Conservation (phyloP, 352 stramenopile genomes). For the Phytophthora cryptogea region DNA sequence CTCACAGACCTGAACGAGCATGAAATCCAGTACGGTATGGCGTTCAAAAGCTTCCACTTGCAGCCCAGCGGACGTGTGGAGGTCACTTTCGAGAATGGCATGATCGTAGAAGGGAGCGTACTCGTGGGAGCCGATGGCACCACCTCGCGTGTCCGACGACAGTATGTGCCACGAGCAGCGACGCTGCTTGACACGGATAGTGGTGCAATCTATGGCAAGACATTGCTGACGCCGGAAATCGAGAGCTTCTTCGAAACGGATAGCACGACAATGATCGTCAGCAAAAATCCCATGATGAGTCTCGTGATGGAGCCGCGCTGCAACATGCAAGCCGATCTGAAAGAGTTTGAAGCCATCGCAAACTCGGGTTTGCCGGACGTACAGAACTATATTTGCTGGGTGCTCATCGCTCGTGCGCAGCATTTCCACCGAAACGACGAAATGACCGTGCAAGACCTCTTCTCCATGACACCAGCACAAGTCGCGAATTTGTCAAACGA, state of each 20-base stretch:
- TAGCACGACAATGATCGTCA: conserved; percentile 54
- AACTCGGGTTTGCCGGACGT: conserved; percentile 23
- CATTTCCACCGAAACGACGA: conserved; percentile 44
- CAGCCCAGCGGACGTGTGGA: conserved; percentile 53
- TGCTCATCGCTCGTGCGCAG: conserved; percentile 51
- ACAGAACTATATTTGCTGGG: conserved; percentile 68
- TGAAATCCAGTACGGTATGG: conserved; percentile 62
- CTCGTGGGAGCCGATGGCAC: conserved; percentile 64
- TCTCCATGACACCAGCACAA: conserved; percentile 47
- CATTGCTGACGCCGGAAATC: conserved; percentile 50
- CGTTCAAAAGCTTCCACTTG: conserved; percentile 53
- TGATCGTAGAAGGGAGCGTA: conserved; percentile 45
- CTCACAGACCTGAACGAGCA: conserved; percentile 55
- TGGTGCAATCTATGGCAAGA: conserved; percentile 74
- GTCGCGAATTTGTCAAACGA: conserved; percentile 53
- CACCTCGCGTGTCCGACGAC: conserved; percentile 57
- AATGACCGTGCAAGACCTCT: conserved; percentile 46
- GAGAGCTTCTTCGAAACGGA: conserved; percentile 49
- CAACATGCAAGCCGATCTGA: conserved; percentile 36
- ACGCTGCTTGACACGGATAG: conserved; percentile 66
- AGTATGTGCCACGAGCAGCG: conserved; percentile 52
- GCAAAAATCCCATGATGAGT: conserved; percentile 49
- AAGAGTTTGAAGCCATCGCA: conserved; percentile 32
- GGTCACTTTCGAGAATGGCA: conserved; percentile 60
- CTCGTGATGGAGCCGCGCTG: conserved; percentile 62